These are phyloP conservation scores for Penicillium longicatenatum DNA, from an alignment of 495 filamentous ascomycete species.

Conservation along the genomic window DNA sequence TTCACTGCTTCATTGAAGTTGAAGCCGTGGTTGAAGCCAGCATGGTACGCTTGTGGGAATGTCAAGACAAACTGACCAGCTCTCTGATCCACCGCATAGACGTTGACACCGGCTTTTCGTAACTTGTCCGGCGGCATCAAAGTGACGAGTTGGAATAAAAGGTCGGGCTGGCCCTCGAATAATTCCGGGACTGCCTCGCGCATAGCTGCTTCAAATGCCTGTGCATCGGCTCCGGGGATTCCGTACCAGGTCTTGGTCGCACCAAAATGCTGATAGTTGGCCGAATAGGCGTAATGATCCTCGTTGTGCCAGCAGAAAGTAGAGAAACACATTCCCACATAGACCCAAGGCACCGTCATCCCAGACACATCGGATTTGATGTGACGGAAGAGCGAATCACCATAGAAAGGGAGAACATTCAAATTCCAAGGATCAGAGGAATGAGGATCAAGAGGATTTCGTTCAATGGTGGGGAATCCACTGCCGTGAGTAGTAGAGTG, in stretches of 20 bases:
- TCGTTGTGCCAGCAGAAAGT: slow-evolving; percentile 99
- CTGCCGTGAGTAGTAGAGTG: slow-evolving; percentile 98
- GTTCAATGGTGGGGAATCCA: slow-evolving; percentile 94
- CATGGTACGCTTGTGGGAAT: slow-evolving; percentile 89
- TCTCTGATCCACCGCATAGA: slow-evolving; percentile 90
- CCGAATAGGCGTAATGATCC: slow-evolving; percentile 96
- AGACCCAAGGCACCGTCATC: slow-evolving; percentile 99
- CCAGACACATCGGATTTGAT: slow-evolving; percentile 99
- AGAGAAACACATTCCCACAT: slow-evolving; percentile 99
- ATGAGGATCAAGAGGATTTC: slow-evolving; percentile 82
- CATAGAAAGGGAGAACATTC: slow-evolving; percentile 87
- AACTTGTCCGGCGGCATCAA: slow-evolving; percentile 91
- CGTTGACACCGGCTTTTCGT: slow-evolving; percentile 89
- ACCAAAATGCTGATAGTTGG: slow-evolving; percentile 98
- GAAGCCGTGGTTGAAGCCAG: slow-evolving; percentile 94
- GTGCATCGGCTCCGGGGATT: slow-evolving; percentile 89
- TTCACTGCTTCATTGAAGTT: slow-evolving; percentile 99
- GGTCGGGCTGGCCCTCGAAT: slow-evolving; percentile 94
- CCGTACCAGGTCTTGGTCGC: slow-evolving; percentile 99
- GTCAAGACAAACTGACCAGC: slow-evolving; percentile 97
- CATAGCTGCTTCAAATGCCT: slow-evolving; percentile 96
- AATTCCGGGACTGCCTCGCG: slow-evolving; percentile 91
- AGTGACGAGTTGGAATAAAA: slow-evolving; percentile 96
- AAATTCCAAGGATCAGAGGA: slow-evolving; percentile 94
- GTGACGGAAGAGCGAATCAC: slow-evolving; percentile 91